Evolutionary conservation across 768 basidiomycete species (phyloP).

Genomic region (Termitomyces heimii): DNA sequence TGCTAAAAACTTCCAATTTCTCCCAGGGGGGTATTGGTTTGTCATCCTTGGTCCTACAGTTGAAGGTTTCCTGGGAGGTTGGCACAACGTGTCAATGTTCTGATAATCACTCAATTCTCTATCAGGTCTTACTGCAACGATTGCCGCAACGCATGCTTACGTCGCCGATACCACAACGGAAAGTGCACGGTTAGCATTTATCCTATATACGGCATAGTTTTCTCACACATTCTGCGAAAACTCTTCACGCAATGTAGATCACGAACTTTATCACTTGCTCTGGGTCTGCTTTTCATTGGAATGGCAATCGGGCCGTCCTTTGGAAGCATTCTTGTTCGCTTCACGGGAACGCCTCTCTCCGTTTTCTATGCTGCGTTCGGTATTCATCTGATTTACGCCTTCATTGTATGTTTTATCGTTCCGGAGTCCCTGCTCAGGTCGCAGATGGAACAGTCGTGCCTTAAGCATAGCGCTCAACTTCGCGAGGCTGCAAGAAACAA

Average conservation of each 20-base stretch:
- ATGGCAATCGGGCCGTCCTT: slow-evolving; percentile 72
- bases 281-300: slow-evolving; percentile 71
- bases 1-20: slow-evolving; percentile 42
- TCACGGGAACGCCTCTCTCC: slow-evolving; percentile 47
- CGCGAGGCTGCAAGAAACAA: slow-evolving; percentile 12
- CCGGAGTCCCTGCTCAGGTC: slow-evolving; percentile 71
- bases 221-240: not conserved
- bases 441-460: slow-evolving; percentile 36
- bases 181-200: slow-evolving; percentile 37
- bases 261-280: slow-evolving; percentile 53
- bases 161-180: slow-evolving; percentile 61
- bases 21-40: slow-evolving; percentile 84
- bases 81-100: slow-evolving; percentile 12
- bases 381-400: slow-evolving; percentile 43
- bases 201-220: not conserved
- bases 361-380: slow-evolving; percentile 66
- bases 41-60: slow-evolving; percentile 57
- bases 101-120: not conserved
- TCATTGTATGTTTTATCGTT: slow-evolving; percentile 51
- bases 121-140: slow-evolving; percentile 39
- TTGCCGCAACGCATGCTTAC: slow-evolving; percentile 58
- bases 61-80: slow-evolving; percentile 72
- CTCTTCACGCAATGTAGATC: slow-evolving; percentile 35
- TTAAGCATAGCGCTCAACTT: slow-evolving; percentile 28
- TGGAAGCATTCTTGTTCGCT: slow-evolving; percentile 57